Percentiles rank a stretch among this genome's conserved stretches.
Evolutionary conservation across 179 eudicot species (phyloP).

Genomic region (Patellifolia procumbens): DNA sequence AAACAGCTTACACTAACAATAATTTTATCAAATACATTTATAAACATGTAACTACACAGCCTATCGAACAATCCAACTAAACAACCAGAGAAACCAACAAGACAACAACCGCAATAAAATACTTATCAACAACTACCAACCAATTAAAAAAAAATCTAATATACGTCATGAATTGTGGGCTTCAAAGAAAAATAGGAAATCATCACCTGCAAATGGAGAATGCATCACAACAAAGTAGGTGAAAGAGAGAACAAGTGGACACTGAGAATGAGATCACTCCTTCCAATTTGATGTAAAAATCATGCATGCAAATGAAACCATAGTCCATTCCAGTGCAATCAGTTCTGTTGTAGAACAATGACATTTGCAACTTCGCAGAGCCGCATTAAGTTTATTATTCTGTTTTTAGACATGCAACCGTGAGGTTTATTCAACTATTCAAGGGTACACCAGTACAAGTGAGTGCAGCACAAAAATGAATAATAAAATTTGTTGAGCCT

Average conservation of each 20-base stretch:
- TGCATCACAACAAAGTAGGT: background rate
- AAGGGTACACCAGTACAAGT: conserved; percentile 20
- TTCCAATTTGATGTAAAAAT: conserved; percentile 2
- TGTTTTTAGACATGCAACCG: background rate
- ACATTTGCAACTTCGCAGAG: conserved; percentile 24
- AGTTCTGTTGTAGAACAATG: conserved; percentile 14
- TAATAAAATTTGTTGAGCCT: conserved; percentile 2
- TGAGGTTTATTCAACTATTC: conserved; percentile 1
- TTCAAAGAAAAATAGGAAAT: no score
- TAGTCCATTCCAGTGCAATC: conserved; percentile 2
- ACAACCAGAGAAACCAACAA: no score
- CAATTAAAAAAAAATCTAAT: no score
- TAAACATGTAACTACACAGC: no score
- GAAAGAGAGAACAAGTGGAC: background rate
- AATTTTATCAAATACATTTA: no score
- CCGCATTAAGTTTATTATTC: conserved; percentile 17
- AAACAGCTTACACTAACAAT: no score
- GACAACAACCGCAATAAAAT: no score
- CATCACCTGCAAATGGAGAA: background rate
- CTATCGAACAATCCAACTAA: no score
- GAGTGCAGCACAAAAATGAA: background rate
- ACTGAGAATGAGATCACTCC: conserved; percentile 7
- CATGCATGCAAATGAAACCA: background rate
- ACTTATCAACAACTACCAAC: no score
- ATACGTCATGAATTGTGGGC: no score